Evolutionary conservation across 345 rosid genomes (phyloP).

Genomic region (Abelmoschus esculentus): DNA sequence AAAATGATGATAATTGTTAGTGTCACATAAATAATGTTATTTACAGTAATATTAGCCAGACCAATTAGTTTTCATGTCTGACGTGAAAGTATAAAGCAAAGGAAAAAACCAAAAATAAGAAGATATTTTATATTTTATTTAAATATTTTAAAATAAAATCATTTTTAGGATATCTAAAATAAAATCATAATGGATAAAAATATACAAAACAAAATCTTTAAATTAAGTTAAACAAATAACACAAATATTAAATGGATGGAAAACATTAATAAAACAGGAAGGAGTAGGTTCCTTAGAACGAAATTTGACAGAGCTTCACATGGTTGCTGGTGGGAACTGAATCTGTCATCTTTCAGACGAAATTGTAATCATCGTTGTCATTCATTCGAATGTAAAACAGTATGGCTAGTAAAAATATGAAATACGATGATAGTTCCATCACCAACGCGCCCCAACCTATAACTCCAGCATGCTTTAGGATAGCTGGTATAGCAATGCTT

Average conservation of each 20-base stretch:
- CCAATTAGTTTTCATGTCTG: too few species aligned
- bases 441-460: conserved; percentile 94
- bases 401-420: conserved; percentile 65
- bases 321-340: background rate
- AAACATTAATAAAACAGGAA: background rate
- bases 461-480: conserved; percentile 79
- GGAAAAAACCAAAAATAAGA: too few species aligned
- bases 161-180: too few species aligned
- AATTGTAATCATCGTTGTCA: conserved; percentile 38
- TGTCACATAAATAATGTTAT: too few species aligned
- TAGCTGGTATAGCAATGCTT: conserved; percentile 70
- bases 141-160: too few species aligned
- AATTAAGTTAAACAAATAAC: too few species aligned
- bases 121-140: too few species aligned
- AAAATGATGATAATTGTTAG: background rate
- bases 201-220: too few species aligned
- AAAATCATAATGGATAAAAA: too few species aligned
- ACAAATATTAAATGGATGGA: too few species aligned
- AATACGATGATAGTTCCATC: conserved; percentile 72
- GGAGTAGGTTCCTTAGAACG: background rate
- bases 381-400: conserved; percentile 52
- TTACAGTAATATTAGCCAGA: too few species aligned
- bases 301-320: background rate
- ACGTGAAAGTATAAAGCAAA: too few species aligned
- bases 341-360: conserved; percentile 25